Percentiles rank a stretch among this genome's conserved stretches.
Conservation (phyloP, 768 basidiomycete species). For the Calocera viscosa region DNA sequence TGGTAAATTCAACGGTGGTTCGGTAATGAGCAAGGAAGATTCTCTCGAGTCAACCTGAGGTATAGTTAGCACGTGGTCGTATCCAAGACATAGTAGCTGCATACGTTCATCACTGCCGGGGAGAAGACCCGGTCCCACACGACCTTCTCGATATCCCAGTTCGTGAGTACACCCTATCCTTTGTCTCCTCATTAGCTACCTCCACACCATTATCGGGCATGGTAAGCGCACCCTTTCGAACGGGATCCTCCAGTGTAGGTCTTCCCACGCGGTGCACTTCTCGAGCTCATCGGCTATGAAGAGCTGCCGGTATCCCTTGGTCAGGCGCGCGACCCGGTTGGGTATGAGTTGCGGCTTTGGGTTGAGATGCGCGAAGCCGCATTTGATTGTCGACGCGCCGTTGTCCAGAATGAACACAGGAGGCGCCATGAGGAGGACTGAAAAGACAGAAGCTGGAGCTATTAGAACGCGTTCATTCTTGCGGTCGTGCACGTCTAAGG, state of each 20-base stretch:
- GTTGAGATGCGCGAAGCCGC: slow-evolving; percentile 36
- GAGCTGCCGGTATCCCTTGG: slow-evolving; percentile 67
- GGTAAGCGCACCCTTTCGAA: slow-evolving; percentile 61
- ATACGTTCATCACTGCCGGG: slow-evolving; percentile 51
- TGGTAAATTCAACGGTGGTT: slow-evolving; percentile 87
- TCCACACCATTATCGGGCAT: slow-evolving; percentile 8
- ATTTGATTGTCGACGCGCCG: slow-evolving; percentile 73
- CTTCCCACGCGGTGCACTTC: slow-evolving; percentile 63
- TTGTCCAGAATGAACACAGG: slow-evolving; percentile 69
- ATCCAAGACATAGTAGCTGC: slow-evolving; percentile 20
- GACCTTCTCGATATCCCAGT: slow-evolving; percentile 92
- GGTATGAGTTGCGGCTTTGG: slow-evolving; percentile 42
- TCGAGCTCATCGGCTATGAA: slow-evolving; percentile 81
- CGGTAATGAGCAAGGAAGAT: slow-evolving; percentile 73
- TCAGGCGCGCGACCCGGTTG: slow-evolving; percentile 66
- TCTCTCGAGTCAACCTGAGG: slow-evolving; percentile 57
- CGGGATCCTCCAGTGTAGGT: slow-evolving; percentile 69
- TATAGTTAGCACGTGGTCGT: background rate
- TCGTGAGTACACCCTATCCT: slow-evolving; percentile 72
- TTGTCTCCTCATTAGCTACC: slow-evolving; percentile 21
- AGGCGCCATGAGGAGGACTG: slow-evolving; percentile 12
- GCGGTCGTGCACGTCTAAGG: background rate
- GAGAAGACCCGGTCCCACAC: slow-evolving; percentile 89
- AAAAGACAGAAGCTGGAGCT: background rate
- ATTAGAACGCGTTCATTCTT: background rate